phyloP scores from a whole-genome alignment of 192 early-diverging fungal species.

The Mycoemilia scoparia region DNA sequence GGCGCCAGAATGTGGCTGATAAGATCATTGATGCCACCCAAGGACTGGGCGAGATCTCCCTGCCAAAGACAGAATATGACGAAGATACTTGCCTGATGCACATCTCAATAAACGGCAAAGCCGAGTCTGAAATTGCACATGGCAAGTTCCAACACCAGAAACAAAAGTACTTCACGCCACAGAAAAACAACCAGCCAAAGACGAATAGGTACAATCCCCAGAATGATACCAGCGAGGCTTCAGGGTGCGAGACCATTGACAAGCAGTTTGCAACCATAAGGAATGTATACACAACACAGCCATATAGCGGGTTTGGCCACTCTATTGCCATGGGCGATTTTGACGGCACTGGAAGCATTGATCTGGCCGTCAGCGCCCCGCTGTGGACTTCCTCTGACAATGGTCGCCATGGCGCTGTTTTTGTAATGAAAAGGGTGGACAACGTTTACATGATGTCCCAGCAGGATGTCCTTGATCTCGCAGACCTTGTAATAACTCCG shows the following conservation, averaged over 20 bases:
- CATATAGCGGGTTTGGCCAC: conserved; percentile 50
- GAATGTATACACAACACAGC: conserved; percentile 21
- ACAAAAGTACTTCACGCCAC: no score
- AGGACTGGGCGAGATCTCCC: no score
- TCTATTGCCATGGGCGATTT: conserved; percentile 50
- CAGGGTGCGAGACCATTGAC: conserved; percentile 12
- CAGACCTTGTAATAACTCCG: conserved; percentile 13
- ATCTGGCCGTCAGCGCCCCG: conserved; percentile 48
- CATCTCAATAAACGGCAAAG: no score
- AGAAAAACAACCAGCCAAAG: no score
- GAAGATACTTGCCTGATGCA: no score
- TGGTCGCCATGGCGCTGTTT: conserved; percentile 35
- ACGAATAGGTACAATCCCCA: no score
- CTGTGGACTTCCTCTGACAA: conserved; percentile 15
- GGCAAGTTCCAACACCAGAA: no score
- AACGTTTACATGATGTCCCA: conserved; percentile 5
- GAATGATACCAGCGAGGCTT: no score
- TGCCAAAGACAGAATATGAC: no score
- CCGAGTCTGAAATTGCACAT: no score
- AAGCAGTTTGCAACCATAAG: conserved; percentile 22
- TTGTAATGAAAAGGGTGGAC: conserved; percentile 12
- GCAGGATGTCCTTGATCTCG: conserved; percentile 27
- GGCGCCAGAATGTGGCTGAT: no score
- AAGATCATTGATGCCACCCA: no score
- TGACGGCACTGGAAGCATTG: conserved; percentile 33